phyloP scores from a whole-genome alignment of 768 basidiomycete species.

The Leccinum fibrillosum region DNA sequence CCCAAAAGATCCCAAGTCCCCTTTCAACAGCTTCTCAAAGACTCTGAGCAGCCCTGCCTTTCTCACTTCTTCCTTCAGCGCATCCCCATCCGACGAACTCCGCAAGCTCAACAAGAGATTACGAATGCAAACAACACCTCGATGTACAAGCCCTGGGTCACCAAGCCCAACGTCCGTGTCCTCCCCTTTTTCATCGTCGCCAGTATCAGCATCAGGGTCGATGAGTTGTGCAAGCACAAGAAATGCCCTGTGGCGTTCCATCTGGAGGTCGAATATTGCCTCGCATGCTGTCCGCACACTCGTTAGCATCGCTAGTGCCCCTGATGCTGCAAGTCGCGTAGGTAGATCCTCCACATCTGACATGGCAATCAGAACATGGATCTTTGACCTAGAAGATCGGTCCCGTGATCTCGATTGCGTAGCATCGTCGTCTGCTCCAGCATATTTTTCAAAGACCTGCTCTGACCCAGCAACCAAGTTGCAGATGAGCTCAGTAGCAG shows the following conservation, averaged over 20 bases:
- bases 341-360: constrained; percentile 82
- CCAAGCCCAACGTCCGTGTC: constrained; percentile 28
- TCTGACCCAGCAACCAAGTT: constrained; percentile 84
- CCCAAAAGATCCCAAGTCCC: constrained; percentile 31
- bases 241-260: constrained; percentile 61
- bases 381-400: constrained; percentile 47
- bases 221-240: constrained; percentile 64
- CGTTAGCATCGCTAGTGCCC: constrained; percentile 81
- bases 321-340: constrained; percentile 87
- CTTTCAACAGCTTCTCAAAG: constrained; percentile 49
- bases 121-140: constrained; percentile 70
- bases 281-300: constrained; percentile 57
- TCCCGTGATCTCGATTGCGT: constrained; percentile 43
- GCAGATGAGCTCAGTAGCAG: constrained; percentile 88
- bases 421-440: constrained; percentile 35
- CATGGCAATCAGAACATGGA: constrained; percentile 81
- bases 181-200: constrained; percentile 35
- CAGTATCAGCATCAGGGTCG: constrained; percentile 47
- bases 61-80: constrained; percentile 49
- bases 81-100: constrained; percentile 36
- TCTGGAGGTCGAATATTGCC: constrained; percentile 60
- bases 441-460: constrained; percentile 70
- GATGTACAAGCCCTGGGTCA: constrained; percentile 67
- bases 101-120: constrained; percentile 56
- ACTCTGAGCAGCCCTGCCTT: constrained; percentile 51